phyloP scores from a whole-genome alignment of 2,329 filamentous ascomycete genomes.

The Lecanicillium sp. region DNA sequence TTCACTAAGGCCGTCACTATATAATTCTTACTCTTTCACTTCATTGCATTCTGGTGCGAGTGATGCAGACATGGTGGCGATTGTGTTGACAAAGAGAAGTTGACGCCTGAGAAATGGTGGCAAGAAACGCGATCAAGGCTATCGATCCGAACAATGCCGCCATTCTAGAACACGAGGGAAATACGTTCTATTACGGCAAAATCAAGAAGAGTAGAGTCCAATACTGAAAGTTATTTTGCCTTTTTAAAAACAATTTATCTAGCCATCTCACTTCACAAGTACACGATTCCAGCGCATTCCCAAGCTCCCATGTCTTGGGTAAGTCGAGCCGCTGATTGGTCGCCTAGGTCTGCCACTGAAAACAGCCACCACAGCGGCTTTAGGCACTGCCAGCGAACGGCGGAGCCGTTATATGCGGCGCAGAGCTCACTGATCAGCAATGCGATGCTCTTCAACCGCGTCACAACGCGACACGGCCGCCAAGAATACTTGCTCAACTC shows the following conservation, averaged over 20 bases:
- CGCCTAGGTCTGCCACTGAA: not conserved
- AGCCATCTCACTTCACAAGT: no score
- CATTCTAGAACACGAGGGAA: not conserved
- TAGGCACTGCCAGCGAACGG: not conserved
- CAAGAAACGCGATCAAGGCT: constrained; percentile 16
- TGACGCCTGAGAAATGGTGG: not conserved
- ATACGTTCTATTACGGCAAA: no score
- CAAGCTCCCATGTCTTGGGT: not conserved
- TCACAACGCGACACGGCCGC: not conserved
- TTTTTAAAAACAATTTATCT: no score
- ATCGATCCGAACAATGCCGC: not conserved
- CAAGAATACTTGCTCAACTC: not conserved
- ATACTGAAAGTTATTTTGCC: no score
- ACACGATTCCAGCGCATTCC: not conserved
- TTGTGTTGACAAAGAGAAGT: constrained; percentile 6
- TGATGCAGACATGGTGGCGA: constrained; percentile 74
- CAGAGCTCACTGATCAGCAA: not conserved
- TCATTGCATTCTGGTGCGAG: constrained; percentile 93
- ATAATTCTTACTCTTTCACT: constrained; percentile 72
- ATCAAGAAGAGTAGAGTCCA: no score
- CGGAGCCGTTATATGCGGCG: not conserved
- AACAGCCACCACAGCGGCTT: not conserved
- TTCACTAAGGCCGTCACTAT: not conserved
- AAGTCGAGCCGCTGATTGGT: constrained; percentile 8
- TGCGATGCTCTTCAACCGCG: constrained; percentile 7